phyloP scores from a whole-genome alignment of 2,329 filamentous ascomycete species.

The Atkinsonella hypoxylon region DNA sequence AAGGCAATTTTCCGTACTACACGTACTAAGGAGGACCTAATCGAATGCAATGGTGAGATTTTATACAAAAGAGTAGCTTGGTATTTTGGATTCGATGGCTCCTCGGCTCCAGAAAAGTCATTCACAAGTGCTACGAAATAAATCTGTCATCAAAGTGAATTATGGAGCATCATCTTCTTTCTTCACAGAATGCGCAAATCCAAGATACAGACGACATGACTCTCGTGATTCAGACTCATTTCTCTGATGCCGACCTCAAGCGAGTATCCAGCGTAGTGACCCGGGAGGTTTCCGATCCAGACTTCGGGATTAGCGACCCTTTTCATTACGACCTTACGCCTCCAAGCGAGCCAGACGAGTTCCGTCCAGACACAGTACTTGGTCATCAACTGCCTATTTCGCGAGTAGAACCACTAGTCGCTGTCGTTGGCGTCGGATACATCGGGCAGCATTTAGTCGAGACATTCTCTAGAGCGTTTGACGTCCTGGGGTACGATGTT shows the following conservation, averaged over 20 bases:
- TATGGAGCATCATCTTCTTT: neutral
- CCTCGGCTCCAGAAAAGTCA: no score
- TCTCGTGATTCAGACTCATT: neutral
- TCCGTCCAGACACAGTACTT: constrained; percentile 10
- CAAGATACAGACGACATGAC: neutral
- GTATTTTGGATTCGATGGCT: no score
- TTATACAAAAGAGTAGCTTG: no score
- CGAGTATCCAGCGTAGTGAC: neutral
- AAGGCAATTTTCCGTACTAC: no score
- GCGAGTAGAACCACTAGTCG: constrained; percentile 23
- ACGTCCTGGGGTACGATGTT: constrained; percentile 37
- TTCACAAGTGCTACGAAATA: no score
- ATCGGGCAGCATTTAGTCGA: constrained; percentile 37
- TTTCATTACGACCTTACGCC: constrained; percentile 24
- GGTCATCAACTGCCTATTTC: constrained; percentile 5
- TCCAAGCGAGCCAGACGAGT: constrained; percentile 19
- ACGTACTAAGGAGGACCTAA: no score
- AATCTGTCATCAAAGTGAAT: no score
- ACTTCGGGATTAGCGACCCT: constrained; percentile 10
- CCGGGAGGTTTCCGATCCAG: neutral
- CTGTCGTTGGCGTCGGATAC: constrained; percentile 40
- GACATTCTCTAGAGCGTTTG: constrained; percentile 27
- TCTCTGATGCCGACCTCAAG: neutral
- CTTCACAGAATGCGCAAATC: neutral
- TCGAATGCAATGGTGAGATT: no score